Evolutionary conservation across 2,329 filamentous ascomycete genomes (phyloP).

Genomic region (Fusarium coicis): DNA sequence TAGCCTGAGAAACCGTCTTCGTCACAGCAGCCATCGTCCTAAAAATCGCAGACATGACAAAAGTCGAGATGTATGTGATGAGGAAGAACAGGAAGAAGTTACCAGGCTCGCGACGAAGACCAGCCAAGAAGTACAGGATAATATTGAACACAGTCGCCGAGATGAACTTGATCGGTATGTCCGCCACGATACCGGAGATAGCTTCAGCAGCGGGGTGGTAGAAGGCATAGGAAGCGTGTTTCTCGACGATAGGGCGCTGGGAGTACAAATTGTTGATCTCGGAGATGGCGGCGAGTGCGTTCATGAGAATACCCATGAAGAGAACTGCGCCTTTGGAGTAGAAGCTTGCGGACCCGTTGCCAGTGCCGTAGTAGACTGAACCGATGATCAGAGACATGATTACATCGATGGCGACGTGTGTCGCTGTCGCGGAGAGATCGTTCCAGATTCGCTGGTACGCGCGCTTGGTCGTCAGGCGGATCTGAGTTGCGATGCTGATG

Average conservation of each 20-base stretch:
- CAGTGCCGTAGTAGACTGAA: conserved; percentile 67
- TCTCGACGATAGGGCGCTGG: conserved; percentile 61
- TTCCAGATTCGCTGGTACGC: conserved; percentile 64
- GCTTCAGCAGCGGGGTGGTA: conserved; percentile 65
- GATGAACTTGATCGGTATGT: conserved; percentile 68
- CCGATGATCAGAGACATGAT: conserved; percentile 70
- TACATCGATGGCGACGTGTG: conserved; percentile 59
- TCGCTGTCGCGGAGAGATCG: conserved; percentile 60
- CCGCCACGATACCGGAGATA: conserved; percentile 63
- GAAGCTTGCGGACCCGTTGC: conserved; percentile 62
- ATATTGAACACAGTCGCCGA: conserved; percentile 63
- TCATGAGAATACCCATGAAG: conserved; percentile 70
- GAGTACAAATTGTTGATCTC: conserved; percentile 61
- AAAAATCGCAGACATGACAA: conserved; percentile 82
- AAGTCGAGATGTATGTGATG: conserved; percentile 72
- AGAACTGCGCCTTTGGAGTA: conserved; percentile 65
- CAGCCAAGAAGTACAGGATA: conserved; percentile 67
- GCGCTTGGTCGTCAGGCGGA: conserved; percentile 61
- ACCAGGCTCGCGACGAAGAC: conserved; percentile 66
- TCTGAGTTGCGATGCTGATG: conserved; percentile 65
- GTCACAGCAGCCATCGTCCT: conserved; percentile 78
- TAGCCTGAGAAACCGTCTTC: conserved; percentile 69
- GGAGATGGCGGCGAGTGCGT: conserved; percentile 66
- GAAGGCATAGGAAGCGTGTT: conserved; percentile 60
- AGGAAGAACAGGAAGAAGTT: conserved; percentile 83